These are phyloP conservation scores for Crotalaria pallida DNA, from an alignment of 306 rosid species.

Conservation along the genomic window DNA sequence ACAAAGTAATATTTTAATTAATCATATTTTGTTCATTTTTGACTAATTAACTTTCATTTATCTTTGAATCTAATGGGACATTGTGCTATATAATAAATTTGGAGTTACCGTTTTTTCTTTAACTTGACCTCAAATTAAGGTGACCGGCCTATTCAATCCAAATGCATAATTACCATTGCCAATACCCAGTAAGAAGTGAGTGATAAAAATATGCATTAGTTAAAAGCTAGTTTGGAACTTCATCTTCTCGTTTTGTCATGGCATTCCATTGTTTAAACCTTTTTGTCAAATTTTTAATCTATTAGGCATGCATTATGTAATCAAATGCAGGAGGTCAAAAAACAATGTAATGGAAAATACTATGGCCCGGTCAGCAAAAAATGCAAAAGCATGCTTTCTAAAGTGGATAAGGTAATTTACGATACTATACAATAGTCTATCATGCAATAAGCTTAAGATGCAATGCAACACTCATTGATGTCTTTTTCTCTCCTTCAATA, in stretches of 20 bases:
- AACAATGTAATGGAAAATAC: slow-evolving; percentile 46
- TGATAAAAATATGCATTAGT: not conserved
- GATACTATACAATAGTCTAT: not conserved
- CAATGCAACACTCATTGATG: not conserved
- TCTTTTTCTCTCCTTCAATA: slow-evolving; percentile 6
- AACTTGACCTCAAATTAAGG: not conserved
- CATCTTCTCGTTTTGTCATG: not conserved
- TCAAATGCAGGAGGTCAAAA: slow-evolving; percentile 32
- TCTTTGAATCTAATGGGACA: not conserved
- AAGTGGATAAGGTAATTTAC: slow-evolving; percentile 47
- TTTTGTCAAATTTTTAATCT: too few species aligned
- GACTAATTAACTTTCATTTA: too few species aligned
- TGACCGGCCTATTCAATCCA: not conserved
- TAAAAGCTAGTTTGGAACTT: not conserved
- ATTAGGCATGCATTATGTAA: slow-evolving; percentile 7
- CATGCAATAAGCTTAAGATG: not conserved
- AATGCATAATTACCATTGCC: not conserved
- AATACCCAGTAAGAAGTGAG: not conserved
- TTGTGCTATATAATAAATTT: not conserved
- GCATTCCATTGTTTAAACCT: not conserved
- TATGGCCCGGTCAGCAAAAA: not conserved
- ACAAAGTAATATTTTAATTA: too few species aligned
- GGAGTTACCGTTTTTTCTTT: not conserved
- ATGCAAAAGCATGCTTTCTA: slow-evolving; percentile 27
- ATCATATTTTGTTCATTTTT: too few species aligned